These are phyloP conservation scores for Thalassiosira mediterranea DNA, from an alignment of 352 stramenopile species.

Conservation along the genomic window DNA sequence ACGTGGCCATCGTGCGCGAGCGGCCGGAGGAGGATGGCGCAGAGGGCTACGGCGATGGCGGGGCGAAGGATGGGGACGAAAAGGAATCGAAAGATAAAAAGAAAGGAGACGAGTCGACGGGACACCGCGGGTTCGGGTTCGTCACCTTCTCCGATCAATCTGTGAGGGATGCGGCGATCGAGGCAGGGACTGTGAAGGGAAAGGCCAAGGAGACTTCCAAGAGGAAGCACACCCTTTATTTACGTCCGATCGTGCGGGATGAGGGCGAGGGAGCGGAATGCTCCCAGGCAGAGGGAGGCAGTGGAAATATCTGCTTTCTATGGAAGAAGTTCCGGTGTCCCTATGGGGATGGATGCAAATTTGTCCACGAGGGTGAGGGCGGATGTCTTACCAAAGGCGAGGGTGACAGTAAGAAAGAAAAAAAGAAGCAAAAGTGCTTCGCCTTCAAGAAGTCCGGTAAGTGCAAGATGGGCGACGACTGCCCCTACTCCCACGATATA, in stretches of 20 bases:
- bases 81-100: conserved; percentile 14
- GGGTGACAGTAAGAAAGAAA: conserved; percentile 19
- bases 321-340: conserved; percentile 71
- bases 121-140: conserved; percentile 77
- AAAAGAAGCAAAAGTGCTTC: conserved; percentile 75
- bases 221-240: conserved; percentile 69
- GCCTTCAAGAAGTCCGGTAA: conserved; percentile 68
- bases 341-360: conserved; percentile 76
- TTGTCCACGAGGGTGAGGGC: conserved; percentile 65
- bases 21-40: conserved; percentile 22
- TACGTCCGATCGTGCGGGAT: conserved; percentile 53
- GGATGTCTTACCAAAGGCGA: conserved; percentile 32
- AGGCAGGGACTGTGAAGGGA: conserved; percentile 54
- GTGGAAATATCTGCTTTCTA: conserved; percentile 66
- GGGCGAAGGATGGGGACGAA: conserved; percentile 3
- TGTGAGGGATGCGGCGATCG: conserved; percentile 42
- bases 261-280: conserved; percentile 8
- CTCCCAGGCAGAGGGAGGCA: not conserved
- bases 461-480: conserved; percentile 65
- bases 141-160: conserved; percentile 51
- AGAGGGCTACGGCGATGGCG: conserved; percentile 12
- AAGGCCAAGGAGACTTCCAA: conserved; percentile 57
- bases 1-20: conserved; percentile 59
- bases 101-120: conserved; percentile 16
- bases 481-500: conserved; percentile 72